Evolutionary conservation across 257 asterid species (phyloP).

Genomic region (Ocimum tenuiflorum): DNA sequence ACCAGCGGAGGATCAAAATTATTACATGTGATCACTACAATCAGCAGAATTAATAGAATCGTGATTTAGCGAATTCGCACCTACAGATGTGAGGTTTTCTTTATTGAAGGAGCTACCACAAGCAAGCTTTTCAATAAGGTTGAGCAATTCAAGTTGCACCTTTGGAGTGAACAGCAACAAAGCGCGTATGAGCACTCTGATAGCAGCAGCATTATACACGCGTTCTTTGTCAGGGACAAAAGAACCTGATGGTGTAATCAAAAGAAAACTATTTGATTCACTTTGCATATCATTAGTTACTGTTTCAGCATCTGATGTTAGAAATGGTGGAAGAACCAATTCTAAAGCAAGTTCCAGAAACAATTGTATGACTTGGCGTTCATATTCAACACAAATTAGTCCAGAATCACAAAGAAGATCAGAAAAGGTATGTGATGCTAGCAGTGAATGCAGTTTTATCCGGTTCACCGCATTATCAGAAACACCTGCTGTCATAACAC

Average conservation of each 20-base stretch:
- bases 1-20: conserved; percentile 24
- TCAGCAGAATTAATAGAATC: conserved; percentile 5
- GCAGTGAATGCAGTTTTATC: conserved; percentile 53
- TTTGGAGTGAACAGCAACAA: conserved; percentile 81
- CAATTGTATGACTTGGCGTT: conserved; percentile 83
- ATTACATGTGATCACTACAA: conserved; percentile 10
- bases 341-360: conserved; percentile 90
- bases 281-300: conserved; percentile 34
- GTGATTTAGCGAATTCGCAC: conserved; percentile 39
- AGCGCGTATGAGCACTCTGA: conserved; percentile 78
- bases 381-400: conserved; percentile 78
- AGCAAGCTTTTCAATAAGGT: conserved; percentile 78
- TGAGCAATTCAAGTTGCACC: conserved; percentile 86
- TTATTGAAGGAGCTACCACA: conserved; percentile 77
- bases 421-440: conserved; percentile 72
- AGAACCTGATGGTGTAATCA: conserved; percentile 62
- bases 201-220: conserved; percentile 85
- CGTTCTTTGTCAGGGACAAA: conserved; percentile 64
- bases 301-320: conserved; percentile 50
- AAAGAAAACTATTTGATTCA: conserved; percentile 53
- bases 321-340: conserved; percentile 77
- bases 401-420: conserved; percentile 91
- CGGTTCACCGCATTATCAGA: conserved; percentile 79
- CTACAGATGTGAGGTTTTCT: conserved; percentile 94
- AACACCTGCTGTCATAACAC: conserved; percentile 80